Evolutionary conservation across 2,329 filamentous ascomycete species (phyloP).

Genomic region (Ophiosphaerella herpotricha): DNA sequence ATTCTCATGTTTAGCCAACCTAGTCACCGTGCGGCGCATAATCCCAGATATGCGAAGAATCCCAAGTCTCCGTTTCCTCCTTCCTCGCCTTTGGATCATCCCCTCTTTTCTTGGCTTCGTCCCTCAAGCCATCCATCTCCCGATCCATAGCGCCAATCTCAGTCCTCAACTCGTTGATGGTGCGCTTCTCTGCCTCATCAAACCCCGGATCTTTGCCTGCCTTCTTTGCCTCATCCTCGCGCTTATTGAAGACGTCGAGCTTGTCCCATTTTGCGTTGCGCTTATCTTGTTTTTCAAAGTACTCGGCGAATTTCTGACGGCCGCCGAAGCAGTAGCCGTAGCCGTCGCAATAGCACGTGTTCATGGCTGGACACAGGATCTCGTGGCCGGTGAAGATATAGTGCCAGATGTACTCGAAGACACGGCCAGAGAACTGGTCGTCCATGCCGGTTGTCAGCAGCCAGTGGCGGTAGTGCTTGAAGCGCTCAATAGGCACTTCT

Average conservation of each 20-base stretch:
- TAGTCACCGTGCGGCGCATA: slow-evolving; percentile 34
- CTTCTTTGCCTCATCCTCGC: slow-evolving; percentile 40
- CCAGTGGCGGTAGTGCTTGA: slow-evolving; percentile 60
- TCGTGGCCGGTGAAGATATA: slow-evolving; percentile 48
- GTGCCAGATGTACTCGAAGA: slow-evolving; percentile 49
- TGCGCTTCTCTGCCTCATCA: slow-evolving; percentile 24
- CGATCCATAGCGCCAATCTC: slow-evolving; percentile 29
- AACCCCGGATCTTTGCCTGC: slow-evolving; percentile 27
- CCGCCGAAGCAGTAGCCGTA: slow-evolving; percentile 66
- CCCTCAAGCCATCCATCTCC: slow-evolving; percentile 33
- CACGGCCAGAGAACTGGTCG: slow-evolving; percentile 45
- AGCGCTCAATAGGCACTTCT: slow-evolving; percentile 56
- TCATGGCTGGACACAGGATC: slow-evolving; percentile 45
- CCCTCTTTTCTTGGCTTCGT: slow-evolving; percentile 40
- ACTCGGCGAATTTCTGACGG: slow-evolving; percentile 55
- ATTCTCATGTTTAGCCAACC: background rate
- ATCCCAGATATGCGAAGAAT: slow-evolving; percentile 43
- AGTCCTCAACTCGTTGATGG: slow-evolving; percentile 25
- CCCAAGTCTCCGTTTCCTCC: slow-evolving; percentile 42
- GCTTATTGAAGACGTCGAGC: slow-evolving; percentile 47
- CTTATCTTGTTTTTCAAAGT: slow-evolving; percentile 52
- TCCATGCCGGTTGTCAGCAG: slow-evolving; percentile 47
- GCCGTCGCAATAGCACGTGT: slow-evolving; percentile 64
- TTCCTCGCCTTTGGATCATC: slow-evolving; percentile 35
- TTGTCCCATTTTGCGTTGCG: slow-evolving; percentile 49